Evolutionary conservation across 2,329 filamentous ascomycete species (phyloP).

Genomic region (Alternaria sp.): DNA sequence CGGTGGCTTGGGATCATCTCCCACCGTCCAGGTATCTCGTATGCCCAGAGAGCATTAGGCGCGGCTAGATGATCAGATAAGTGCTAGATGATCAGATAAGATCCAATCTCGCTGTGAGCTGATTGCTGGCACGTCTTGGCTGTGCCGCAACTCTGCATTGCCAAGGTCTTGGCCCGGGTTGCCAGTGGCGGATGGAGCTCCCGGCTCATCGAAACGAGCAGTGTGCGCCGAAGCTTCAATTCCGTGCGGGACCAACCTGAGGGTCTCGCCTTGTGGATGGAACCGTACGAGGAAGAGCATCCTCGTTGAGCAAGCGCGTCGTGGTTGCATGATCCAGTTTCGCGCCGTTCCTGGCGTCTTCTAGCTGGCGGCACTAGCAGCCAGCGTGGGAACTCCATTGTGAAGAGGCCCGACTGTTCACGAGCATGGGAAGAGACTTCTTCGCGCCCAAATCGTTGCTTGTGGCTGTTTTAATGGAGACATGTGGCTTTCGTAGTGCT

Average conservation of each 20-base stretch:
- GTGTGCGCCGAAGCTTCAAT: slow-evolving; percentile 13
- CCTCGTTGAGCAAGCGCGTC: slow-evolving; percentile 1
- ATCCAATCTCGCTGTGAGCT: slow-evolving; percentile 23
- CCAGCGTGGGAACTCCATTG: not conserved
- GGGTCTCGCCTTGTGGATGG: slow-evolving; percentile 3
- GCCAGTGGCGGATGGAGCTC: slow-evolving; percentile 11
- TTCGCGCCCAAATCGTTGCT: not conserved
- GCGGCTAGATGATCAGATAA: slow-evolving; percentile 41
- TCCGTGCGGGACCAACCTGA: not conserved
- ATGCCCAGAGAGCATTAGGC: slow-evolving; percentile 20
- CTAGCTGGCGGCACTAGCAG: not conserved
- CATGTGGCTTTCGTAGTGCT: not conserved
- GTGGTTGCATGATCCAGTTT: not conserved
- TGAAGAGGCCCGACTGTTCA: not conserved
- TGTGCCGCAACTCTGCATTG: slow-evolving; percentile 10
- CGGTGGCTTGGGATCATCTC: slow-evolving; percentile 29
- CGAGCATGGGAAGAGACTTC: not conserved
- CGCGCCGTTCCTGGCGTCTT: not conserved
- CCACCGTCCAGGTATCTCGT: slow-evolving; percentile 19
- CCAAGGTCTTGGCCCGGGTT: slow-evolving; percentile 22
- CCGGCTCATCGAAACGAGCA: slow-evolving; percentile 16
- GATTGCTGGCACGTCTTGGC: slow-evolving; percentile 6
- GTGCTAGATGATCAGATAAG: slow-evolving; percentile 37
- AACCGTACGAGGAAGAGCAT: not conserved
- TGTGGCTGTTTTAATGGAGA: not conserved